These are phyloP conservation scores for Medicago arabica DNA, from an alignment of 306 rosid species.

Conservation along the genomic window DNA sequence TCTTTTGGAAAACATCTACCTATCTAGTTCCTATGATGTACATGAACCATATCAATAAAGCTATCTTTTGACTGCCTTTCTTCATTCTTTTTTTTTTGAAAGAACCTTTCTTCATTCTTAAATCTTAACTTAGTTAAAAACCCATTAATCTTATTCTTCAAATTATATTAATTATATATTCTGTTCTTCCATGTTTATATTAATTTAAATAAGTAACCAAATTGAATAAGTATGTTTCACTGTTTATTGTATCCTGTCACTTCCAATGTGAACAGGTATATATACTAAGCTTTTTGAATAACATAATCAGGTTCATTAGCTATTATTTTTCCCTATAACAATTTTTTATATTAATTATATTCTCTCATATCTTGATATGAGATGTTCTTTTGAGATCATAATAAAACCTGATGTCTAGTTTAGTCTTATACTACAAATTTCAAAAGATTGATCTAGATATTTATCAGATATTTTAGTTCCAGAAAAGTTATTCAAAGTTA, in stretches of 20 bases:
- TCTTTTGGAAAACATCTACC: constrained; percentile 29
- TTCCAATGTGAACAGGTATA: background rate
- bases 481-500: constrained; percentile 8
- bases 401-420: constrained; percentile 4
- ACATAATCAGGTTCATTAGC: constrained; percentile 10
- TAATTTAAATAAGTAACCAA: constrained; percentile 2
- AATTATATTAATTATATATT: constrained; percentile 14
- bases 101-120: constrained; percentile 42
- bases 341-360: constrained; percentile 1
- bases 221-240: background rate
- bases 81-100: too few relatives aligned
- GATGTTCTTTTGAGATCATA: constrained; percentile 28
- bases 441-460: constrained; percentile 32
- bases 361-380: constrained; percentile 19
- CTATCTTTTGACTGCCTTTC: constrained; percentile 46
- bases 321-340: background rate
- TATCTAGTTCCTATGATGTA: constrained; percentile 28
- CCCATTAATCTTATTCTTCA: constrained; percentile 41
- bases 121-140: constrained; percentile 10
- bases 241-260: constrained; percentile 12
- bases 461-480: constrained; percentile 29
- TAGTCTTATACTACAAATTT: background rate
- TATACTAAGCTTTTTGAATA: background rate
- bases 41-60: constrained; percentile 56
- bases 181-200: constrained; percentile 25